Base-by-base conservation (phyloP, 2,329 filamentous ascomycete species). In the Sporothrix euskadiensis region DNA sequence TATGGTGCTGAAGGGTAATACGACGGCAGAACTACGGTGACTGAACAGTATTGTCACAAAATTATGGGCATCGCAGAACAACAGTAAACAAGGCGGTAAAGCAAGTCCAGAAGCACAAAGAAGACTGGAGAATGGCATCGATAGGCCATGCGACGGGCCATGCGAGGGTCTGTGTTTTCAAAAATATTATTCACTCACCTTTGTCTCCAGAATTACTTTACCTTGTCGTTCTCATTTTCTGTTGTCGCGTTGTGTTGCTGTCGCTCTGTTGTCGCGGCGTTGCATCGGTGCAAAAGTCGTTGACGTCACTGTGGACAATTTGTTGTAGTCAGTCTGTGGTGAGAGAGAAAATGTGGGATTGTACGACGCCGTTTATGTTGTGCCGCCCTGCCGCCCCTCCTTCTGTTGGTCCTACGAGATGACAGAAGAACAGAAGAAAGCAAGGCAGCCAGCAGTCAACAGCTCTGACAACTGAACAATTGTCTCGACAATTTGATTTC, bases 221-320 rank as follows among this genome's bases (percentile, higher is more conserved):
- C 32, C 1, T 22, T 59, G 8, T 35, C 54, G 4, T 39, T 14
- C 16, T 19, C 12, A 39, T 4, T 12, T 35, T 41, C 3, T 35
- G 26, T 6, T 30, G n/a, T 30, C n/a, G 10, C 39, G 61, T 49
- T 12, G 22, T 49, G 35, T 61, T 65, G 26, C n/a, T 57, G 57
- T 39, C 16, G 57, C 14, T 1, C 8, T 16, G 30, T 32, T 19
- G 57, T 61, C 26, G 30, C 14, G 4, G 32, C 30, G 47, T 69
- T 69, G 66, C 44, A 49, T 26, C 10, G 12, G 22, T 19, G 22
- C 1, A 3, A 30, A 54, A 69, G 47, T 69, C 66, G 66, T 69
- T 69, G 66, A 69, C 66, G 66, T 69, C 66, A 69, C 66, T 69
- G 47, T 54, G 66, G 26, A 41, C 66, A 49, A 32, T n/a, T 32